phyloP scores from a whole-genome alignment of 2,329 filamentous ascomycete species.

The Dactylellina leptospora region DNA sequence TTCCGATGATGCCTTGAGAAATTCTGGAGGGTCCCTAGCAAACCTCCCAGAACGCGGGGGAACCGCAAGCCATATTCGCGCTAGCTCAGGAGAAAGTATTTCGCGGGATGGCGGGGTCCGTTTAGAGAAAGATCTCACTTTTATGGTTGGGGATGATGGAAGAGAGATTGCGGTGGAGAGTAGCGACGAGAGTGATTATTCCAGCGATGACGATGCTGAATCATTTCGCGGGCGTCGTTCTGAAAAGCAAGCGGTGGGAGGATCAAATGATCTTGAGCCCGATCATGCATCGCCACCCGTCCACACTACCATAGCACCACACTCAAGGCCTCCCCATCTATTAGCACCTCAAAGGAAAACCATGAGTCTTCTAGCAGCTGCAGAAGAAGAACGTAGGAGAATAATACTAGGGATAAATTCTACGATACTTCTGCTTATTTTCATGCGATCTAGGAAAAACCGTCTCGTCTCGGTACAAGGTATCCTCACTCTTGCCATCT shows the following conservation, averaged over 20 bases:
- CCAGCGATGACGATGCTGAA: conserved; percentile 59
- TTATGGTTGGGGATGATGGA: conserved; percentile 69
- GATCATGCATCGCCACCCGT: not conserved
- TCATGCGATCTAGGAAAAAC: conserved; percentile 53
- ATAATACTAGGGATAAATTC: too few relatives aligned
- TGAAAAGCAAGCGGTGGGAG: conserved; percentile 18
- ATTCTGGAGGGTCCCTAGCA: conserved; percentile 71
- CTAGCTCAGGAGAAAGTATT: conserved; percentile 60
- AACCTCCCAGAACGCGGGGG: conserved; percentile 68
- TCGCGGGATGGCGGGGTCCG: conserved; percentile 66
- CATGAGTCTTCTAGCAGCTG: conserved; percentile 74
- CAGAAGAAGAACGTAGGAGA: conserved; percentile 78
- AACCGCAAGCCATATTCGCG: conserved; percentile 60
- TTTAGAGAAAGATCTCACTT: conserved; percentile 73
- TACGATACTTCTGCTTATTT: too few relatives aligned
- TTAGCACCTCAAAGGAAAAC: conserved; percentile 62
- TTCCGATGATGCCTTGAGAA: conserved; percentile 74
- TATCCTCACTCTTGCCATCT: conserved; percentile 55
- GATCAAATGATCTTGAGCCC: not conserved
- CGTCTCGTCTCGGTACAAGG: conserved; percentile 56
- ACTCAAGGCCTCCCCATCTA: not conserved
- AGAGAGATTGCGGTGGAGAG: conserved; percentile 68
- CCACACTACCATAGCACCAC: not conserved
- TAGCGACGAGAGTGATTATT: conserved; percentile 70
- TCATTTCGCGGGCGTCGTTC: conserved; percentile 41